A percentile compares a stretch with the other conserved stretches of the same genome.
These are phyloP conservation scores for Melanogaster broomeanus DNA, from an alignment of 768 basidiomycete genomes.

Conservation along the genomic window DNA sequence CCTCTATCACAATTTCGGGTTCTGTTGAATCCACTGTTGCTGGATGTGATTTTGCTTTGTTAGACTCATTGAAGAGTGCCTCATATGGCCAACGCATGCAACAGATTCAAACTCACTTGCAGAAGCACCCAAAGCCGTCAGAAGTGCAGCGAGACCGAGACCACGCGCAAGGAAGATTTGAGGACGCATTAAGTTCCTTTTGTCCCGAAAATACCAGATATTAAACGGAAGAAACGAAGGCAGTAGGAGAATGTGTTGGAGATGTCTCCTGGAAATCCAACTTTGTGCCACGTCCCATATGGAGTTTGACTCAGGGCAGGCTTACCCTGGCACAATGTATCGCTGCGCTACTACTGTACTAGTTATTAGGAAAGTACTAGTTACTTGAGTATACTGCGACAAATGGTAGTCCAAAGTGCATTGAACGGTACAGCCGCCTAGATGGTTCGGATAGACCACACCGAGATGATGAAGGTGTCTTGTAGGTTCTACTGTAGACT, in stretches of 20 bases:
- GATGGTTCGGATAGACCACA: too few species aligned
- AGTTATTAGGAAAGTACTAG: too few species aligned
- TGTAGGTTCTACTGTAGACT: too few species aligned
- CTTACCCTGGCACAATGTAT: constrained; percentile 16
- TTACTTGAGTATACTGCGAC: too few species aligned
- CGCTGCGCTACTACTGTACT: neutral
- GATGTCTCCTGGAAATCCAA: neutral
- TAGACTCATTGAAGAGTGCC: neutral
- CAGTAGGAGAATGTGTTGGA: neutral
- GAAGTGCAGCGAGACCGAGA: constrained; percentile 28
- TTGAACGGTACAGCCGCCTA: too few species aligned
- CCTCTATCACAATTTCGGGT: constrained; percentile 54
- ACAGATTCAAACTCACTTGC: constrained; percentile 20
- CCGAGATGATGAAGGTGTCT: too few species aligned
- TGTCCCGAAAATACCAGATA: neutral
- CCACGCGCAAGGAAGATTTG: constrained; percentile 27
- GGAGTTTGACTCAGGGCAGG: constrained; percentile 29
- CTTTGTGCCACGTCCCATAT: constrained; percentile 27
- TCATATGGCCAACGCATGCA: neutral
- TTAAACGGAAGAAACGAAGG: neutral
- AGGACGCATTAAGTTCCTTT: constrained; percentile 33
- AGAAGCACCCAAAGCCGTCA: constrained; percentile 31
- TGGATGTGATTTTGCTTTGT: constrained; percentile 3
- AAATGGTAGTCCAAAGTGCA: too few species aligned
- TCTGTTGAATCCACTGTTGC: constrained; percentile 38